Conservation (phyloP, 495 filamentous ascomycete genomes). For the Podospora comata region DNA sequence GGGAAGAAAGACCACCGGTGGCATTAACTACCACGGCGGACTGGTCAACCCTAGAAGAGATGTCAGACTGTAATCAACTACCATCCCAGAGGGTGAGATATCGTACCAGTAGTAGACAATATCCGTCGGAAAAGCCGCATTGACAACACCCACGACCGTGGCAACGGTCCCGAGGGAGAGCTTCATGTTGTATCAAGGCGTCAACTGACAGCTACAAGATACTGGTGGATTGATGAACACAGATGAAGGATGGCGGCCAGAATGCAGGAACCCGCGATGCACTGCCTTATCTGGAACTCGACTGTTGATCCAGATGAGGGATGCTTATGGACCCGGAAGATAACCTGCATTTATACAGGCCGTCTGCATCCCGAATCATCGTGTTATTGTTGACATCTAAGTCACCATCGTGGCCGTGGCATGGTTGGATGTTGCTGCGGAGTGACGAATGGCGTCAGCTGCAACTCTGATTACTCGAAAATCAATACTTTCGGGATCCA, state of each 20-base stretch:
- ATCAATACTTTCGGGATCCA: not conserved
- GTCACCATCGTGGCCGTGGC: not conserved
- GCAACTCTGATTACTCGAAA: conserved; percentile 14
- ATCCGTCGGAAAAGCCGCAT: conserved; percentile 35
- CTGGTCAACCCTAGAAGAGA: conserved; percentile 30
- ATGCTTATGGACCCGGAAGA: not conserved
- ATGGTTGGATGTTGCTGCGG: not conserved
- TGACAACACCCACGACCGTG: conserved; percentile 16
- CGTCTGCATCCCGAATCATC: not conserved
- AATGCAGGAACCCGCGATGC: conserved; percentile 18
- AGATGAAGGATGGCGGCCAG: not conserved
- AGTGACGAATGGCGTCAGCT: conserved; percentile 17
- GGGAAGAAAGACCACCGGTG: conserved; percentile 34
- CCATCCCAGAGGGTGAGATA: not conserved
- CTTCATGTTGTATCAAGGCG: conserved; percentile 15
- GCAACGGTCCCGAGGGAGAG: conserved; percentile 15
- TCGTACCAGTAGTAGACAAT: conserved; percentile 38
- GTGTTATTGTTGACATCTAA: not conserved
- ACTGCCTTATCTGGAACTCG: not conserved
- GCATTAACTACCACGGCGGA: conserved; percentile 34
- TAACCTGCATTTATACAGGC: not conserved
- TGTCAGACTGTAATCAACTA: not conserved
- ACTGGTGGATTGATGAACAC: not conserved
- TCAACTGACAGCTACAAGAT: not conserved
- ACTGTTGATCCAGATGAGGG: not conserved